phyloP scores from a whole-genome alignment of 495 filamentous ascomycete genomes.

The Symbiotaphrina buchneri region DNA sequence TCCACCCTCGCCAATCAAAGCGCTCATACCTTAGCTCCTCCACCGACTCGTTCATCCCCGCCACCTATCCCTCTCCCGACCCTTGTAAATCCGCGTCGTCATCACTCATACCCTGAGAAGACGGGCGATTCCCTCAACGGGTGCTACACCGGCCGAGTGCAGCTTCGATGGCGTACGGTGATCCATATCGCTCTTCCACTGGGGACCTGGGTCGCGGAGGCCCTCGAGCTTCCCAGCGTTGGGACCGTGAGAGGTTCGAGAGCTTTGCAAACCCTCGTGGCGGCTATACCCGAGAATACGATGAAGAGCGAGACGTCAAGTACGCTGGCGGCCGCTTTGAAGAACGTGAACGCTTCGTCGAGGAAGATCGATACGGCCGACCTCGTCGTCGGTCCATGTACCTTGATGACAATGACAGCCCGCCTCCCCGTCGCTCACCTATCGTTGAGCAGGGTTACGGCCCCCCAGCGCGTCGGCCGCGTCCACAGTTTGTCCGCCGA shows the following conservation, averaged over 20 bases:
- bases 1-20: too few species aligned
- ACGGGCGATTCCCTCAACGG: too few species aligned
- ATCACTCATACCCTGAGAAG: too few species aligned
- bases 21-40: too few species aligned
- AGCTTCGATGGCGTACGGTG: too few species aligned
- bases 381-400: constrained; percentile 2
- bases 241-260: constrained; percentile 6
- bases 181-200: constrained; percentile 6
- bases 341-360: not conserved
- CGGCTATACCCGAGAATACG: constrained; percentile 3
- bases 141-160: too few species aligned
- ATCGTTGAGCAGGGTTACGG: not conserved
- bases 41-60: too few species aligned
- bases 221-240: constrained; percentile 2
- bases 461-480: constrained; percentile 6
- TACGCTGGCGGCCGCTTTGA: not conserved
- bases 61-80: too few species aligned
- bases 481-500: constrained; percentile 36
- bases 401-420: constrained; percentile 1
- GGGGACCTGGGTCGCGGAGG: constrained; percentile 2
- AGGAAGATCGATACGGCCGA: not conserved
- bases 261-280: too few species aligned
- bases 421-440: not conserved
- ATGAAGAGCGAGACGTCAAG: constrained; percentile 1
- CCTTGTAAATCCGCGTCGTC: too few species aligned